Conservation (phyloP, 495 filamentous ascomycete species). For the Tuber calosporum region DNA sequence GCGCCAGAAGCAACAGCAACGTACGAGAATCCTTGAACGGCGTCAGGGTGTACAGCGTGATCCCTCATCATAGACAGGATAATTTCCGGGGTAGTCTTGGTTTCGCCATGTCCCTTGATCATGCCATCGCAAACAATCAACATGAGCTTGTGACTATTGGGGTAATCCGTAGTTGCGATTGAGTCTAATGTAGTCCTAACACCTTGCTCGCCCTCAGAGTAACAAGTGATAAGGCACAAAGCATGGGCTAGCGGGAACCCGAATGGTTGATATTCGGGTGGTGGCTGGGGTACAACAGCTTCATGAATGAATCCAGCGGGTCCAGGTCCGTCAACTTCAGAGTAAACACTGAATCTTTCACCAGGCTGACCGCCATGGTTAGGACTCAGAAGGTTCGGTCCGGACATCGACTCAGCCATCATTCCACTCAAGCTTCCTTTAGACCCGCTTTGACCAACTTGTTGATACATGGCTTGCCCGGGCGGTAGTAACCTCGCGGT, state of each 20-base stretch:
- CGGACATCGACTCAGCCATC: constrained; percentile 27
- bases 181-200: constrained; percentile 92
- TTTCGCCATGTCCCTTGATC: constrained; percentile 93
- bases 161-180: constrained; percentile 94
- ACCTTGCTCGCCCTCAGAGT: constrained; percentile 91
- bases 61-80: constrained; percentile 92
- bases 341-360: constrained; percentile 54
- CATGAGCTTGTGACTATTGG: constrained; percentile 96
- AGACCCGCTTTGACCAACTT: constrained; percentile 52
- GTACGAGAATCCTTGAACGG: constrained; percentile 85
- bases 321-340: constrained; percentile 53
- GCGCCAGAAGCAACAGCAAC: constrained; percentile 93
- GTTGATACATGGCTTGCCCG: constrained; percentile 59
- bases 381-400: constrained; percentile 26
- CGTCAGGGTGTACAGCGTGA: constrained; percentile 64
- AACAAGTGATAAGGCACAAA: constrained; percentile 92
- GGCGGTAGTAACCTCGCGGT: constrained; percentile 65
- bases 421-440: constrained; percentile 33
- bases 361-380: constrained; percentile 26
- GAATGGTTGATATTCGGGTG: constrained; percentile 91
- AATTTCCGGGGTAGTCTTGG: constrained; percentile 80
- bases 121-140: constrained; percentile 95
- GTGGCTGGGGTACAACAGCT: constrained; percentile 92
- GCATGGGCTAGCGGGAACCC: constrained; percentile 90
- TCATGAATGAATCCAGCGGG: constrained; percentile 93